phyloP scores from a whole-genome alignment of 1,284 basidiomycete species.

The Afroboletus lepidellus region DNA sequence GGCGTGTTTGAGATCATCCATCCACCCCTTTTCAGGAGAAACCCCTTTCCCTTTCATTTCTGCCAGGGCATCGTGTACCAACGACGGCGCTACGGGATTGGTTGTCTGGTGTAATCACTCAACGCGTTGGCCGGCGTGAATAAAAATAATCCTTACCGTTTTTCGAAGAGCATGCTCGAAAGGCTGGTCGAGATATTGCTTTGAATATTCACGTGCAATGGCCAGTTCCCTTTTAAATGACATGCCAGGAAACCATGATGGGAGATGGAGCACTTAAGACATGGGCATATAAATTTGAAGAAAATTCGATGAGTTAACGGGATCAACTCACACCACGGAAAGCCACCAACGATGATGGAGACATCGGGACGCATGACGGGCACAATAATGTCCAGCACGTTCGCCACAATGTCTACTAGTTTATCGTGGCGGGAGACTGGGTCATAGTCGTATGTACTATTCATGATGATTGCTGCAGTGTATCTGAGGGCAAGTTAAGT shows the following conservation, averaged over 20 bases:
- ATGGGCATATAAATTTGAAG: neutral
- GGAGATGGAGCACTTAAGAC: neutral
- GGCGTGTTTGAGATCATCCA: neutral
- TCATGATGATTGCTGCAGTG: neutral
- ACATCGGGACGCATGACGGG: neutral
- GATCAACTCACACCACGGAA: neutral
- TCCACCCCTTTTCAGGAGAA: neutral
- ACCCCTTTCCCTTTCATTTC: neutral
- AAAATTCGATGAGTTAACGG: neutral
- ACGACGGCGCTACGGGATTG: neutral
- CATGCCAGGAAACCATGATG: neutral
- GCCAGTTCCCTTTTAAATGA: neutral
- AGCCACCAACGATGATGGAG: neutral
- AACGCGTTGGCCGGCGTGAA: neutral
- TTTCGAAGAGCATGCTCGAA: neutral
- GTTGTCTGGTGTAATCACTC: neutral
- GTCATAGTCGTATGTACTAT: slow-evolving; percentile 8
- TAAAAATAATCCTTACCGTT: neutral
- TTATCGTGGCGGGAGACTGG: neutral
- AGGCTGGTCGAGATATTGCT: neutral
- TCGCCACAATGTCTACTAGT: neutral
- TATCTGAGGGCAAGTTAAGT: neutral
- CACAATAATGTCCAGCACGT: neutral
- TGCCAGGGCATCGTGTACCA: neutral
- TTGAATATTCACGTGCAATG: neutral